phyloP scores from a whole-genome alignment of 148 eudicot genomes.

The Spergularia marina region DNA sequence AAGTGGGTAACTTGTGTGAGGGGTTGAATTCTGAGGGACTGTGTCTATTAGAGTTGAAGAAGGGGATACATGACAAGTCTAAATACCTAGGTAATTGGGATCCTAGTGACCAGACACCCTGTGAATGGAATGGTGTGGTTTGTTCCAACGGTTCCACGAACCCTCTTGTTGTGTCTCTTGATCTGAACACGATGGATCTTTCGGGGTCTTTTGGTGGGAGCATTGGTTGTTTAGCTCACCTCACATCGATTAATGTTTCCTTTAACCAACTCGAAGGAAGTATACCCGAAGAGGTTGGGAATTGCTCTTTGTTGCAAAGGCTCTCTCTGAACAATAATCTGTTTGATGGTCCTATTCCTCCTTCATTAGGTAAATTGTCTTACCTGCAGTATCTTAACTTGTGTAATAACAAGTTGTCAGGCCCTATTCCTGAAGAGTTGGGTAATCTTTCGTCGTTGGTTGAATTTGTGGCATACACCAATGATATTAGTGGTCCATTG shows the following conservation, averaged over 20 bases:
- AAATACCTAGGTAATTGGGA: constrained; percentile 61
- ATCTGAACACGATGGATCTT: constrained; percentile 57
- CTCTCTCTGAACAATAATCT: constrained; percentile 62
- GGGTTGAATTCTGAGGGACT: constrained; percentile 81
- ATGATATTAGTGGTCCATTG: constrained; percentile 58
- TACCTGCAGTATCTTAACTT: constrained; percentile 53
- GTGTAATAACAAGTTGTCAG: constrained; percentile 82
- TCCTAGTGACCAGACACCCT: constrained; percentile 62
- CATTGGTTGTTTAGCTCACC: constrained; percentile 58
- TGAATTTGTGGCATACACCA: constrained; percentile 69
- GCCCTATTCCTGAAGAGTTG: constrained; percentile 67
- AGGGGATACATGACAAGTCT: constrained; percentile 41
- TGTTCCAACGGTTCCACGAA: constrained; percentile 39
- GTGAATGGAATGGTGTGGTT: constrained; percentile 77
- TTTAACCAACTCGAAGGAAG: constrained; percentile 47
- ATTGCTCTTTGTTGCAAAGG: constrained; percentile 44
- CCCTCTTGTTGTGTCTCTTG: constrained; percentile 55
- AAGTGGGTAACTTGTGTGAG: constrained; percentile 38
- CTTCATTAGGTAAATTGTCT: constrained; percentile 60
- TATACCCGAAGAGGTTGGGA: constrained; percentile 69
- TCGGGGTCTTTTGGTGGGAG: constrained; percentile 66
- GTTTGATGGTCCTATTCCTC: constrained; percentile 66
- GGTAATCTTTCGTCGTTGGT: constrained; percentile 68
- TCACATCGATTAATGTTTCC: constrained; percentile 52
- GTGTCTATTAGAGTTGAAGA: constrained; percentile 62